Percentiles rank a stretch among this genome's conserved stretches.
Conservation (phyloP, 345 rosid species). For the Salix suchowensis region DNA sequence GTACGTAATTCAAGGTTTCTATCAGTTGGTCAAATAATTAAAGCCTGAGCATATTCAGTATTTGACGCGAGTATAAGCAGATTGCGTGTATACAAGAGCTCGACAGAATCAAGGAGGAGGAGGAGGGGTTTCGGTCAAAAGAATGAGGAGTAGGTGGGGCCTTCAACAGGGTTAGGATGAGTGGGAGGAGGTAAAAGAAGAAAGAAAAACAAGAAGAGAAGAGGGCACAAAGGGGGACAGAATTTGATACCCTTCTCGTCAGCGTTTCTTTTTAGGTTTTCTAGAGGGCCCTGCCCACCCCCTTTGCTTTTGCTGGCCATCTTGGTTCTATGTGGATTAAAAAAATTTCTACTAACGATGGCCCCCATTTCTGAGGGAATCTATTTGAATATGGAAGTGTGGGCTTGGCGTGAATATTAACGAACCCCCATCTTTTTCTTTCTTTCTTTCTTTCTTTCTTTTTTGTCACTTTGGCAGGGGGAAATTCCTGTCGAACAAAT, state of each 20-base stretch:
- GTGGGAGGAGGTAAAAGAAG: constrained; percentile 11
- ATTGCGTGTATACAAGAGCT: neutral
- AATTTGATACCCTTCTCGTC: constrained; percentile 20
- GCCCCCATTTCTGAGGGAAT: constrained; percentile 26
- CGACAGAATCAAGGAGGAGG: neutral
- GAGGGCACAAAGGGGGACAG: constrained; percentile 9
- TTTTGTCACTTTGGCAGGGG: constrained; percentile 13
- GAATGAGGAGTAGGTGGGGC: constrained; percentile 2
- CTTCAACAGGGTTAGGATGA: neutral
- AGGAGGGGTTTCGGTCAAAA: constrained; percentile 8
- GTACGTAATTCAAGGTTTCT: neutral
- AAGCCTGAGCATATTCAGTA: no score
- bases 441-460: neutral
- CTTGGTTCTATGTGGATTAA: constrained; percentile 16
- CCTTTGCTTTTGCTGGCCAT: constrained; percentile 30
- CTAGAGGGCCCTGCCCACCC: constrained; percentile 8
- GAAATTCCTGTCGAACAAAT: constrained; percentile 10
- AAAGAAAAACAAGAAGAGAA: neutral
- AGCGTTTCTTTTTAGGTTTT: constrained; percentile 42
- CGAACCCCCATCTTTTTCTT: constrained; percentile 5
- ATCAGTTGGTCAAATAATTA: neutral
- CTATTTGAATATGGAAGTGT: constrained; percentile 27
- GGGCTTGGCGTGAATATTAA: constrained; percentile 23
- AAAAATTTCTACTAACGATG: neutral
- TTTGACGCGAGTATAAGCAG: neutral